Percentiles rank a stretch among this genome's conserved stretches.
These are phyloP conservation scores for Cicer pinnatifidum DNA, from an alignment of 306 rosid genomes.

Conservation along the genomic window DNA sequence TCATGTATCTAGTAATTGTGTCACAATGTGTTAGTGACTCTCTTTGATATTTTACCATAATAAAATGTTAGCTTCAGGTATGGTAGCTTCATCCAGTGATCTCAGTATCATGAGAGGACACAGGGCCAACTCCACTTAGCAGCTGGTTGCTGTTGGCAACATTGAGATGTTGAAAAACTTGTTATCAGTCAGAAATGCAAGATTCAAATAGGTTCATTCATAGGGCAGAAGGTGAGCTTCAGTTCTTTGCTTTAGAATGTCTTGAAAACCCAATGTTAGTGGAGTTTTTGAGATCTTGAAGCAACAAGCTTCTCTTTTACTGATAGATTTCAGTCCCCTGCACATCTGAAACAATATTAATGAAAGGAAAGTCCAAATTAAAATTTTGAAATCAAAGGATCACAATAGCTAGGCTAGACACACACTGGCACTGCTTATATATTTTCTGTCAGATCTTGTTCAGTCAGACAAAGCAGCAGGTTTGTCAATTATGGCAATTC, in stretches of 20 bases:
- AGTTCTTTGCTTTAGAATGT: background rate
- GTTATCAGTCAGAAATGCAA: background rate
- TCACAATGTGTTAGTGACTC: background rate
- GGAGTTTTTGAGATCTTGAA: too few relatives aligned
- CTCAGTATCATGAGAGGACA: conserved; percentile 10
- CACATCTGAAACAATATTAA: conserved; percentile 39
- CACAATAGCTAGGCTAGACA: too few relatives aligned
- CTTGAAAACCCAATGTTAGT: too few relatives aligned
- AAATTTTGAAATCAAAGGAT: background rate
- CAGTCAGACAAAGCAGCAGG: conserved; percentile 55
- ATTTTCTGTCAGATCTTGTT: conserved; percentile 46
- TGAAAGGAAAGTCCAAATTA: conserved; percentile 3
- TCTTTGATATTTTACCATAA: conserved; percentile 11
- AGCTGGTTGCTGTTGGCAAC: background rate
- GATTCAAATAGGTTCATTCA: conserved; percentile 14
- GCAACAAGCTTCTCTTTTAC: conserved; percentile 29
- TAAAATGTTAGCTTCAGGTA: conserved; percentile 13
- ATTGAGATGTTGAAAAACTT: background rate
- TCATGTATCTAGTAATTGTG: background rate
- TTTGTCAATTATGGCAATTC: conserved; percentile 49
- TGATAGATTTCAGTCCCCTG: conserved; percentile 68
- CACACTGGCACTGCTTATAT: conserved; percentile 52
- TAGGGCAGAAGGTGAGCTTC: conserved; percentile 43
- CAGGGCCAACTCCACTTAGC: background rate
- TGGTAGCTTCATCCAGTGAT: conserved; percentile 14